Percentiles rank a stretch among this genome's conserved stretches.
Evolutionary conservation across 2,329 filamentous ascomycete species (phyloP).

Genomic region (Aureobasidium leucospermi): DNA sequence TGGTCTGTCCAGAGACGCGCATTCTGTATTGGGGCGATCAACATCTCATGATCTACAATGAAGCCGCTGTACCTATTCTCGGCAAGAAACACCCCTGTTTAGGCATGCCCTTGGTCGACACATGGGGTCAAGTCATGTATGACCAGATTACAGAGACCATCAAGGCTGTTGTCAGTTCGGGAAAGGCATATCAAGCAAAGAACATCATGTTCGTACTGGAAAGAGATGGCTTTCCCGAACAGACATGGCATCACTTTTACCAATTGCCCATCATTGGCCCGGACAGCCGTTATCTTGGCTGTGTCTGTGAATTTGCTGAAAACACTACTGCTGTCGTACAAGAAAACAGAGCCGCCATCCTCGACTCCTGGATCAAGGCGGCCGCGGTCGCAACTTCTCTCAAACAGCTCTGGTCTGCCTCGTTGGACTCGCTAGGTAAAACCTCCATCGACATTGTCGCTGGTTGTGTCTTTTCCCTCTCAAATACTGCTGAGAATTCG

Average conservation of each 20-base stretch:
- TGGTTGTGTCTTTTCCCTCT: neutral
- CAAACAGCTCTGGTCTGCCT: neutral
- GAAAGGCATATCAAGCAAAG: neutral
- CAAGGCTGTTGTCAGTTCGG: neutral
- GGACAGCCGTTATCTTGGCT: conserved; percentile 12
- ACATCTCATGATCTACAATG: conserved; percentile 30
- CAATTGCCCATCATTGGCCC: conserved; percentile 22
- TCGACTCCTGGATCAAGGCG: neutral
- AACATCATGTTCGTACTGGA: neutral
- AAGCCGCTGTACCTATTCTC: conserved; percentile 27
- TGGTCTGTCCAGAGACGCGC: conserved; percentile 25
- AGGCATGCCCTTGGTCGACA: conserved; percentile 15
- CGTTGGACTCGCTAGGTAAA: neutral
- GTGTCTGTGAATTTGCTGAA: conserved; percentile 14
- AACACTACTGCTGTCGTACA: conserved; percentile 2
- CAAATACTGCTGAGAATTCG: neutral
- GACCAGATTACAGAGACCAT: neutral
- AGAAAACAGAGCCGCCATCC: neutral
- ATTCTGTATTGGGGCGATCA: conserved; percentile 26
- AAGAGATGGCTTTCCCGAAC: conserved; percentile 22
- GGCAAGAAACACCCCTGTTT: conserved; percentile 22
- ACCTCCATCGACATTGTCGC: neutral
- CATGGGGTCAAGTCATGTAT: conserved; percentile 3
- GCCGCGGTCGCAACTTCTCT: neutral
- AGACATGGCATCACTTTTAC: conserved; percentile 24